phyloP scores from a whole-genome alignment of 495 filamentous ascomycete species.

The Evernia prunastri region DNA sequence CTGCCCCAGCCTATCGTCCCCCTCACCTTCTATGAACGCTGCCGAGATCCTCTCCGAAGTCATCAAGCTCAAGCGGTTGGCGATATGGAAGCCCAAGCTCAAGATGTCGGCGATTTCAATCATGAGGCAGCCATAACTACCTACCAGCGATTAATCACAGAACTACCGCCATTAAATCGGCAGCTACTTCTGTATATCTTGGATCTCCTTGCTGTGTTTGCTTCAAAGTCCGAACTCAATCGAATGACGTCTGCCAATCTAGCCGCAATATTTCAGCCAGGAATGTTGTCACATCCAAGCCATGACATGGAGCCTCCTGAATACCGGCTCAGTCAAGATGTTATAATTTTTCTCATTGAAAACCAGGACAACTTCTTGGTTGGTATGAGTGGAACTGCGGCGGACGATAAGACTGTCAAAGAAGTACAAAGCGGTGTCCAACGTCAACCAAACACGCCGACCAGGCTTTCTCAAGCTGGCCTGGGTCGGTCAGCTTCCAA shows the following conservation, averaged over 20 bases:
- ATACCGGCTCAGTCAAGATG: constrained; percentile 92
- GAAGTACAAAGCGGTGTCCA: constrained; percentile 69
- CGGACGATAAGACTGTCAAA: constrained; percentile 79
- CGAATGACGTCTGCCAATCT: constrained; percentile 93
- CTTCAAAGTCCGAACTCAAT: constrained; percentile 93
- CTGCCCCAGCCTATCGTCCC: constrained; percentile 94
- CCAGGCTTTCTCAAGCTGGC: constrained; percentile 46
- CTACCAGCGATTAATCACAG: constrained; percentile 86
- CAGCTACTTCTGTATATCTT: constrained; percentile 95
- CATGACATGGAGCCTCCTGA: constrained; percentile 94
- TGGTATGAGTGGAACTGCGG: constrained; percentile 87
- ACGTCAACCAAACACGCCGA: constrained; percentile 47
- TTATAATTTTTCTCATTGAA: constrained; percentile 95
- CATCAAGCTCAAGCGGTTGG: constrained; percentile 69
- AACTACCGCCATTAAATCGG: constrained; percentile 87
- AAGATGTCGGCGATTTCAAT: constrained; percentile 59
- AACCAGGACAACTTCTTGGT: constrained; percentile 90
- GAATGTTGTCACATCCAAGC: constrained; percentile 84
- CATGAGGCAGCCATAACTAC: constrained; percentile 65
- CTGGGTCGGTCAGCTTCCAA: constrained; percentile 74
- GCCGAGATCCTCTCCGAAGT: constrained; percentile 74
- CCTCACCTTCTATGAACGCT: constrained; percentile 84
- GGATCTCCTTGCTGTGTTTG: constrained; percentile 95
- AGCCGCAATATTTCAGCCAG: constrained; percentile 97
- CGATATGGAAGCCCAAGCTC: constrained; percentile 47